A percentile compares a stretch with the other conserved stretches of the same genome.
Conservation (phyloP, 2,329 filamentous ascomycete genomes). For the Pseudovirgaria hyperparasitica region DNA sequence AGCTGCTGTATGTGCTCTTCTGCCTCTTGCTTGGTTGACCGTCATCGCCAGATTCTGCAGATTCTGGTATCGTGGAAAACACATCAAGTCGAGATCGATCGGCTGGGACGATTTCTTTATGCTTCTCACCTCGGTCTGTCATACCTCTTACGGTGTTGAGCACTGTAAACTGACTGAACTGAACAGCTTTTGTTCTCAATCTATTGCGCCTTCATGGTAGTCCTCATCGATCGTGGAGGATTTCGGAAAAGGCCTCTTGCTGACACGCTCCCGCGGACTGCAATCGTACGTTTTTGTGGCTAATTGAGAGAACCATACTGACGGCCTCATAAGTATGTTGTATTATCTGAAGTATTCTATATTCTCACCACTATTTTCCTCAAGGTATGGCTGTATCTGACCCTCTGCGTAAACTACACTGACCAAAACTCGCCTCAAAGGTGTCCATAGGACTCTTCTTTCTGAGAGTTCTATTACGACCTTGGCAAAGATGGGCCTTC, state of each 20-base stretch:
- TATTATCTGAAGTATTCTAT: constrained; percentile 37
- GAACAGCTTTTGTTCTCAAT: constrained; percentile 14
- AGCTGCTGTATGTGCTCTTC: no score
- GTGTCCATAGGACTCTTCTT: constrained; percentile 24
- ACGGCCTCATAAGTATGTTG: constrained; percentile 14
- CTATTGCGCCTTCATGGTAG: constrained; percentile 15
- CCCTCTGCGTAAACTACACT: no score
- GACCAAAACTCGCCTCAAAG: no score
- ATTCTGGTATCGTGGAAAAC: no score
- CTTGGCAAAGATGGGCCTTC: constrained; percentile 18
- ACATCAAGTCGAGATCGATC: constrained; percentile 20
- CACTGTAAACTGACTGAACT: neutral
- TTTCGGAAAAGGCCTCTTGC: constrained; percentile 7
- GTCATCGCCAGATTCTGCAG: constrained; percentile 19
- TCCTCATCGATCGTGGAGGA: constrained; percentile 9
- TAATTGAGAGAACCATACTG: constrained; percentile 2
- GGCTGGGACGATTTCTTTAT: constrained; percentile 22
- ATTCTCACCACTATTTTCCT: constrained; percentile 35
- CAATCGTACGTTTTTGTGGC: constrained; percentile 9
- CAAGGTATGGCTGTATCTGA: no score
- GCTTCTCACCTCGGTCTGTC: constrained; percentile 14
- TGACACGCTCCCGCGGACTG: constrained; percentile 8
- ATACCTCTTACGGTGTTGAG: neutral
- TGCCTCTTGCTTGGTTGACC: constrained; percentile 15
- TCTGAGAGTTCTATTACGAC: constrained; percentile 18